Conservation (phyloP, 495 filamentous ascomycete species). For the Delitschia confertaspora region DNA sequence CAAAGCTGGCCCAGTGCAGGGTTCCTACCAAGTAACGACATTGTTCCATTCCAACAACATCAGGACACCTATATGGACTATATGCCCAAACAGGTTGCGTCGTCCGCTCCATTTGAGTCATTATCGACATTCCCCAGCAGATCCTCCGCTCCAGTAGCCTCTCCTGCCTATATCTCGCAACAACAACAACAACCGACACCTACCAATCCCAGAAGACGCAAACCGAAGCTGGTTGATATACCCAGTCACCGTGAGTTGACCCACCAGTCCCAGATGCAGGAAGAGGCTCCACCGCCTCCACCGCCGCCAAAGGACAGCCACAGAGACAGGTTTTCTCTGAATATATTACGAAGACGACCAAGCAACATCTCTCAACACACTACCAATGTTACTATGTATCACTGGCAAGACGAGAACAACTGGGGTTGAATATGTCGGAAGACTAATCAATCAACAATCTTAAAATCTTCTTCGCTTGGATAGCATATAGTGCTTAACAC, state of each 20-base stretch:
- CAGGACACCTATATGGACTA: constrained; percentile 17
- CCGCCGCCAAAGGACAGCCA: constrained; percentile 23
- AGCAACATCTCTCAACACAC: constrained; percentile 25
- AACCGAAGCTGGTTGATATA: constrained; percentile 22
- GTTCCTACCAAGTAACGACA: constrained; percentile 16
- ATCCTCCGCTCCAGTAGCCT: too few species aligned
- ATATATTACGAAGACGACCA: constrained; percentile 16
- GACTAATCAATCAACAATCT: too few species aligned
- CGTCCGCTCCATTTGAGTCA: too few species aligned
- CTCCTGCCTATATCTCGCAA: constrained; percentile 14
- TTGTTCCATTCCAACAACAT: constrained; percentile 19
- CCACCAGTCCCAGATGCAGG: constrained; percentile 4
- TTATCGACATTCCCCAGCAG: too few species aligned
- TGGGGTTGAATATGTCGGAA: too few species aligned
- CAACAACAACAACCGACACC: too few species aligned
- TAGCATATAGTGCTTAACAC: too few species aligned
- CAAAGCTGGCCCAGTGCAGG: constrained; percentile 17
- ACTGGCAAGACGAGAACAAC: constrained; percentile 21
- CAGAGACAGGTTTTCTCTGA: constrained; percentile 16
- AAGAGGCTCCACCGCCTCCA: constrained; percentile 20
- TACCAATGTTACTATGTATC: too few species aligned
- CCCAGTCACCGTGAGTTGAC: constrained; percentile 6
- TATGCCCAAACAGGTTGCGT: too few species aligned
- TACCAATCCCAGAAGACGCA: constrained; percentile 7
- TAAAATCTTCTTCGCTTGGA: too few species aligned